Evolutionary conservation across 2,329 filamentous ascomycete genomes (phyloP).

Genomic region (Colletotrichum camelliae): DNA sequence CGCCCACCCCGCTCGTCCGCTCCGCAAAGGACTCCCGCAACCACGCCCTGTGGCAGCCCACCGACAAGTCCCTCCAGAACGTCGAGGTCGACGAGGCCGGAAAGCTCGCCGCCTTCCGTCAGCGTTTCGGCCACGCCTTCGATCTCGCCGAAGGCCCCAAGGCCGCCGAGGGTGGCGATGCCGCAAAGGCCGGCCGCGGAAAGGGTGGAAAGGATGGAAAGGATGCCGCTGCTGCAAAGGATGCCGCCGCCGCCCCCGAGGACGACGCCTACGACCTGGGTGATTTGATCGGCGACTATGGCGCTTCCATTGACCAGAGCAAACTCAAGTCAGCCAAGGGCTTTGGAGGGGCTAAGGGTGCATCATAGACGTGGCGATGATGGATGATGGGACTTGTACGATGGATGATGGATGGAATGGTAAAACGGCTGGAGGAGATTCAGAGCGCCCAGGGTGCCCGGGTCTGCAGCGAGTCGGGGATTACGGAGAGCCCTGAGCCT

Average conservation of each 20-base stretch:
- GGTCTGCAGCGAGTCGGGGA: neutral
- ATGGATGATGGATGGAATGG: neutral
- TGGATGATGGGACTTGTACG: slow-evolving; percentile 2
- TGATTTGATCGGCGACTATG: slow-evolving; percentile 60
- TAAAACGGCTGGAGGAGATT: neutral
- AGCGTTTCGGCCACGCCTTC: slow-evolving; percentile 82
- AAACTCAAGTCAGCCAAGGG: slow-evolving; percentile 37
- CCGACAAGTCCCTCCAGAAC: slow-evolving; percentile 78
- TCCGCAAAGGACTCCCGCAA: slow-evolving; percentile 85
- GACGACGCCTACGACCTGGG: slow-evolving; percentile 39
- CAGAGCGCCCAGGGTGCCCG: neutral
- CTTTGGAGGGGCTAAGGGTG: slow-evolving; percentile 43
- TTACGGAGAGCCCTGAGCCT: slow-evolving; percentile 9
- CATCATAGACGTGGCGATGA: slow-evolving; percentile 40
- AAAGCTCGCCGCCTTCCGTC: slow-evolving; percentile 83
- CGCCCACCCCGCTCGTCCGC: slow-evolving; percentile 65
- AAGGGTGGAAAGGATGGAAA: neutral
- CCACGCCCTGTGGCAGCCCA: slow-evolving; percentile 89
- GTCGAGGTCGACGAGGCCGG: slow-evolving; percentile 96
- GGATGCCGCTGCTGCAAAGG: slow-evolving; percentile 28
- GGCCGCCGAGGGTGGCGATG: slow-evolving; percentile 16
- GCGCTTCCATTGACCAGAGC: slow-evolving; percentile 31
- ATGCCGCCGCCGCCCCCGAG: slow-evolving; percentile 14
- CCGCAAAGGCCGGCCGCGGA: slow-evolving; percentile 23
- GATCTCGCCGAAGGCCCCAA: slow-evolving; percentile 59